Base-by-base conservation (phyloP, 208 protist genomes). In the Borovskyia barvae region DNA sequence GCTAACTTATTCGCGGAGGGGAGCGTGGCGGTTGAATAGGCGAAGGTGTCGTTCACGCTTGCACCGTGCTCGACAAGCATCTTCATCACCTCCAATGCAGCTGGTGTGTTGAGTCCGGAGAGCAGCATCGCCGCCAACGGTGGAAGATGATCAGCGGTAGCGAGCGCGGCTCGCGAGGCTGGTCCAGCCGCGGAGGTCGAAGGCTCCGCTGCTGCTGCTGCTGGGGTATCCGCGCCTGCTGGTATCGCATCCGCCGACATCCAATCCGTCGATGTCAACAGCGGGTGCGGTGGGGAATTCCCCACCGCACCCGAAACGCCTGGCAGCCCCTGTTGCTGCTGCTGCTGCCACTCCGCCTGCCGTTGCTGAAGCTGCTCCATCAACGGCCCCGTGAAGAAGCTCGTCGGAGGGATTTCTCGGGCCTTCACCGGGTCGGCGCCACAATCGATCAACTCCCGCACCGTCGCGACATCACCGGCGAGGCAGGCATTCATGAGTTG, bases 401-500 rank as follows among this genome's bases (percentile, higher is more conserved):
- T 56, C 26, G 80, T 79, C 8, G 81, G 72, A 0, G 80, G 79
- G 7, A 50, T 33, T 33, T 92, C 85, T 36, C 80, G 81, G 14
- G 81, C 79, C 3, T 36, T 53, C 29, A 78, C 65, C 2, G 79
- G 79, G 54, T 85, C 76, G 0, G 86, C 82, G 22, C 86, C 86
- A 32, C 82, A 83, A 19, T 65, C 69, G 19, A 87, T 59, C 9
- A 89, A 37, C 9, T 41, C 32, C n/a, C 73, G 51, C 11, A 75
- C 75, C 8, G 66, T 65, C 12, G 26, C 22, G 12, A 80, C 32
- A 37, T 89, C 74, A 30, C 68, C 56, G n/a, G 59, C 64, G 26
- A 91, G 60, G 14, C 56, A 75, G n/a, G 87, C 79, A 11, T 74
- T 70, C 74, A 90, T 86, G 8, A 94, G 66, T 52, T 92, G 81